Percentiles rank a stretch among this genome's conserved stretches.
phyloP scores from a whole-genome alignment of 345 rosid species.

The Gossypium thurberi region DNA sequence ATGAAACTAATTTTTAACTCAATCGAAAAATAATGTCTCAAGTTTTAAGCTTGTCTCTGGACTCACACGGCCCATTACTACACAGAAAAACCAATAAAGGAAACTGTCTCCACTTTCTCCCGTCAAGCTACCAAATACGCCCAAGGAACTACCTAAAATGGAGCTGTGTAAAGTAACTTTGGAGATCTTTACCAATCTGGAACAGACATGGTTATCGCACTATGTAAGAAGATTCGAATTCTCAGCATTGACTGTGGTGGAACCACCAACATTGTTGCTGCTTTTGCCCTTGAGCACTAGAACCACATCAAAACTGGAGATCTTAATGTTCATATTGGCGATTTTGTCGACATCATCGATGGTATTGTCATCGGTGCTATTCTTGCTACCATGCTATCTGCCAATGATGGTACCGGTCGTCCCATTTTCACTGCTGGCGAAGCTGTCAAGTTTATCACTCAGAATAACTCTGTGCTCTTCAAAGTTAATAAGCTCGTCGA shows the following conservation, averaged over 20 bases:
- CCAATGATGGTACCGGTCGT: slow-evolving; percentile 65
- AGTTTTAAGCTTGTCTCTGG: background rate
- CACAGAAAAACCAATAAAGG: background rate
- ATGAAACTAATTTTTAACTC: no score
- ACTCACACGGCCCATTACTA: background rate
- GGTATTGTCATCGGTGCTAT: slow-evolving; percentile 90
- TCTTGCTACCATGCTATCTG: slow-evolving; percentile 60
- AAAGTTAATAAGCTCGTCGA: slow-evolving; percentile 25
- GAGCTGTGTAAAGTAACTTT: slow-evolving; percentile 80
- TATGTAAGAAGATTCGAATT: slow-evolving; percentile 62
- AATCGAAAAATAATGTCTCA: no score
- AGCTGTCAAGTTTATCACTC: slow-evolving; percentile 40
- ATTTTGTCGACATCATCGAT: slow-evolving; percentile 78
- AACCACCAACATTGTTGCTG: slow-evolving; percentile 59
- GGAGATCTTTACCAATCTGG: slow-evolving; percentile 82
- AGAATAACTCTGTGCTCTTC: slow-evolving; percentile 53
- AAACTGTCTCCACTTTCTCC: background rate
- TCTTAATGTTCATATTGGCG: slow-evolving; percentile 61
- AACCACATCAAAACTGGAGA: slow-evolving; percentile 67
- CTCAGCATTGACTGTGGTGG: slow-evolving; percentile 91
- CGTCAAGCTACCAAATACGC: background rate
- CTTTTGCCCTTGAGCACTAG: slow-evolving; percentile 67
- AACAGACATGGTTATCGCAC: slow-evolving; percentile 85
- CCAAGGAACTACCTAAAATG: slow-evolving; percentile 26
- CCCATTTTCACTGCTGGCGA: slow-evolving; percentile 65